Base-by-base conservation (phyloP, 2,329 filamentous ascomycete species). In the Fusarium chlamydosporum region DNA sequence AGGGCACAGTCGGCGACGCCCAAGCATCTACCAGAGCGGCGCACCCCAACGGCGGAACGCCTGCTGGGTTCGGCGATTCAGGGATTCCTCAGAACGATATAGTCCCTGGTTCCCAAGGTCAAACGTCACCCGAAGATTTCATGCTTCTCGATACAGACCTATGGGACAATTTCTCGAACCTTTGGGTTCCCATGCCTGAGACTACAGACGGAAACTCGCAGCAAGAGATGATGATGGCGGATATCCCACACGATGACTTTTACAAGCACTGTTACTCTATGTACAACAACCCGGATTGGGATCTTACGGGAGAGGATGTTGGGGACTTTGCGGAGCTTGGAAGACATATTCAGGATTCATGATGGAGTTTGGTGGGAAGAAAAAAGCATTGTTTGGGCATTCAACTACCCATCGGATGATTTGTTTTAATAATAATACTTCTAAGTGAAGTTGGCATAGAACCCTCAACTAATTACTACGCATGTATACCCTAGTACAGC, bases 211-310 rank as follows among this genome's bases (percentile, higher is more conserved):
- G 68, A 2, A 65, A 57, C 16, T n/a, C 67, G 3, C 68, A 72
- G 33, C 66, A 74, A 27, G 72, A 74, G 20, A 67, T 72, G 15
- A 68, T 72, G 34, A 72, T 74, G 60, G 56, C 64, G 26, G 72
- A 74, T 29, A 47, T 74, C 7, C 68, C 70, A 7, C 67, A 64
- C 4, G 72, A 74, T 29, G 72, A 73, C 58, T 73, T 73, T 45
- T 74, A 72, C 57, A 74, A 74, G 52, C 70, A 71, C 40, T 74
- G 73, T 40, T 74, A 74, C 56, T 74, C 72, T 18, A 74, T 74
- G 72, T 74, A 74, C 18, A 74, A 74, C 20, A 74, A 74, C 7
- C 70, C 72, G 12, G 72, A 74, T 9, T 74, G 72, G 72, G 73
- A 74, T 41, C 71, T 74, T 9, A 74, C 72, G 4, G 72, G 72